phyloP scores from a whole-genome alignment of 805 yeast genomes.

The Starmerella kuoi region DNA sequence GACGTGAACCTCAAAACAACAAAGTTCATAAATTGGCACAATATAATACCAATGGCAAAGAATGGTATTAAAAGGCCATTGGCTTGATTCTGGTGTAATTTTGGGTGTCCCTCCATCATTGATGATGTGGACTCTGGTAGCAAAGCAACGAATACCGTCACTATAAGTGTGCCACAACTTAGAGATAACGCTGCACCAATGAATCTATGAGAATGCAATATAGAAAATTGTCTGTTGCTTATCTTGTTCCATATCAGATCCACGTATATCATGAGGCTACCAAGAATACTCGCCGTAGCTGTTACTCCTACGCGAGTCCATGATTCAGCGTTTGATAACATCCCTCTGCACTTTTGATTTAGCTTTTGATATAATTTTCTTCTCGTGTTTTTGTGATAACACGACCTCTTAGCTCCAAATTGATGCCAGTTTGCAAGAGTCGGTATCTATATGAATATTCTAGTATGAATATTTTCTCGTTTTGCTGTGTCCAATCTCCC shows the following conservation, averaged over 20 bases:
- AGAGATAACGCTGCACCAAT: constrained; percentile 64
- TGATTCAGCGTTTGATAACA: background rate
- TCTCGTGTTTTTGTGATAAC: too few species aligned
- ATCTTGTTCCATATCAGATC: constrained; percentile 42
- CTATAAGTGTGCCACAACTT: constrained; percentile 65
- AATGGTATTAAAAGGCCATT: constrained; percentile 36
- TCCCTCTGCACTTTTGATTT: too few species aligned
- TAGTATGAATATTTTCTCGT: too few species aligned
- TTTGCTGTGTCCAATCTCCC: too few species aligned
- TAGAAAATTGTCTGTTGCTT: constrained; percentile 41
- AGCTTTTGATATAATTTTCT: too few species aligned
- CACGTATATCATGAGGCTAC: constrained; percentile 51
- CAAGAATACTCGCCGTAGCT: constrained; percentile 57
- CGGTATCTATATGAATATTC: too few species aligned
- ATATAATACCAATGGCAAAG: constrained; percentile 45
- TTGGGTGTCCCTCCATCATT: constrained; percentile 28
- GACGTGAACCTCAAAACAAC: constrained; percentile 64
- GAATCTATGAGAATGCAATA: constrained; percentile 49
- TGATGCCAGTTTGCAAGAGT: too few species aligned
- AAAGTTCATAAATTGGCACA: constrained; percentile 50
- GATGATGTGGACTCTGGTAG: constrained; percentile 56
- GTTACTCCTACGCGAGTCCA: constrained; percentile 57
- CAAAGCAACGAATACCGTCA: constrained; percentile 65
- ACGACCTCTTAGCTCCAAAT: too few species aligned
- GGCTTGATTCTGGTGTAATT: constrained; percentile 22